A percentile compares a stretch with the other conserved stretches of the same genome.
Evolutionary conservation across 2,329 filamentous ascomycete species (phyloP).

Genomic region (Zarea fungicola): DNA sequence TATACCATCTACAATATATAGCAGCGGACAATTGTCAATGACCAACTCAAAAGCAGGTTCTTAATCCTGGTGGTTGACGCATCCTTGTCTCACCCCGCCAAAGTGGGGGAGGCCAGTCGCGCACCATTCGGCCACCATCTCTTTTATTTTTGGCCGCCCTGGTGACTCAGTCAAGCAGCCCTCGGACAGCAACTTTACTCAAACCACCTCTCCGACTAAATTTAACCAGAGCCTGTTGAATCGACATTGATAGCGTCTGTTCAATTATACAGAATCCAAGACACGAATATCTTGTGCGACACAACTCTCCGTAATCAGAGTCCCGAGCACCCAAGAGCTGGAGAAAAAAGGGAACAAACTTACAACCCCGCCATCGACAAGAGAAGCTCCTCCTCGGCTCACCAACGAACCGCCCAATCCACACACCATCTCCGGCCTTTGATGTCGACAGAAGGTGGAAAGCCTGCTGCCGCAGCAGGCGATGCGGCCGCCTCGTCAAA

Average conservation of each 20-base stretch:
- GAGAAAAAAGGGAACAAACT: too few relatives aligned
- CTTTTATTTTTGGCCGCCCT: slow-evolving; percentile 1
- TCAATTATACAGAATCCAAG: too few relatives aligned
- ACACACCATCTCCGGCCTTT: background rate
- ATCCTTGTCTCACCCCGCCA: slow-evolving; percentile 10
- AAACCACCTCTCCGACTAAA: background rate
- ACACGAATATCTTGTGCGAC: too few relatives aligned
- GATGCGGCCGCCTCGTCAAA: slow-evolving; percentile 19
- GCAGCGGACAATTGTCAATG: too few relatives aligned
- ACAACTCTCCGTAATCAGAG: too few relatives aligned
- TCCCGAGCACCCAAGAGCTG: too few relatives aligned
- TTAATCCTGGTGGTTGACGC: too few relatives aligned
- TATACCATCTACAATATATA: too few relatives aligned
- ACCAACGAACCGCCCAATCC: background rate
- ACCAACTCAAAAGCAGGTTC: background rate
- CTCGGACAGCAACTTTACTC: background rate
- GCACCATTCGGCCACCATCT: background rate
- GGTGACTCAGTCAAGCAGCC: slow-evolving; percentile 9
- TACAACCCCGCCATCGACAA: background rate
- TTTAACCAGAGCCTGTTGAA: background rate
- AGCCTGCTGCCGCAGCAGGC: slow-evolving; percentile 23
- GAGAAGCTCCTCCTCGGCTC: background rate
- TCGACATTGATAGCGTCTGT: too few relatives aligned
- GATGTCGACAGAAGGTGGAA: slow-evolving; percentile 30
- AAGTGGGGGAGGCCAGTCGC: slow-evolving; percentile 7